Evolutionary conservation across 1,139 yeast species (phyloP).

Genomic region (Scheffersomyces titani): DNA sequence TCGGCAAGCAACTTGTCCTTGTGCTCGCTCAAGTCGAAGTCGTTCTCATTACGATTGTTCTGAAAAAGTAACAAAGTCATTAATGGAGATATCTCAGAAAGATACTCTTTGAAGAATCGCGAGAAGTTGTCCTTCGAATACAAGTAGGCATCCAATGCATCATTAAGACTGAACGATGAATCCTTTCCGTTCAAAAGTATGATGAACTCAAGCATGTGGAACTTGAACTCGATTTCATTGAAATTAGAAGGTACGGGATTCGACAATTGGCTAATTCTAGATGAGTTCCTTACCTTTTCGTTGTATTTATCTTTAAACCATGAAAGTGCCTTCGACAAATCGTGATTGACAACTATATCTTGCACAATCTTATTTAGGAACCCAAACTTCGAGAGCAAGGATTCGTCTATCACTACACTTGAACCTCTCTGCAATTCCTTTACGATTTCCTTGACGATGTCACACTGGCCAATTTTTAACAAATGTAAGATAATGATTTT

Average conservation of each 20-base stretch:
- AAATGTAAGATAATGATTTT: conserved; percentile 45
- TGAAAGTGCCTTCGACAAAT: conserved; percentile 31
- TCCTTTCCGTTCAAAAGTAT: conserved; percentile 36
- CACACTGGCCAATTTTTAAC: conserved; percentile 45
- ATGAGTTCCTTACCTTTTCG: conserved; percentile 6
- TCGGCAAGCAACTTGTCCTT: conserved; percentile 22
- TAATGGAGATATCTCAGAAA: conserved; percentile 53
- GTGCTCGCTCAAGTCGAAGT: conserved; percentile 18
- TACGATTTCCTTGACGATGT: conserved; percentile 34
- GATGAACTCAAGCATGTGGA: conserved; percentile 62
- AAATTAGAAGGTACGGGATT: conserved; percentile 6
- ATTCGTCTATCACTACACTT: conserved; percentile 23
- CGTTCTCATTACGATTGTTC: conserved; percentile 8
- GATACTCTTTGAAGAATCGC: conserved; percentile 37
- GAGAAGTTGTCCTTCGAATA: conserved; percentile 60
- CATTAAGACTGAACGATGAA: conserved; percentile 18
- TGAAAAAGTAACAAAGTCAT: conserved; percentile 49
- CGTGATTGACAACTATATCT: conserved; percentile 35
- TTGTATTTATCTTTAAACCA: conserved; percentile 37
- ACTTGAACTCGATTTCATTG: conserved; percentile 53
- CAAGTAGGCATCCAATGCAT: conserved; percentile 47
- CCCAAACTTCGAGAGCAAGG: conserved; percentile 28
- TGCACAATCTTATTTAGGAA: conserved; percentile 37
- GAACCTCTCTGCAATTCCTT: conserved; percentile 21
- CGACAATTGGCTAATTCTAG: neutral